Evolutionary conservation across 768 basidiomycete genomes (phyloP), one percentile per base, ranked within the genome.

Genomic region (Agaricus subrufescens): DNA sequence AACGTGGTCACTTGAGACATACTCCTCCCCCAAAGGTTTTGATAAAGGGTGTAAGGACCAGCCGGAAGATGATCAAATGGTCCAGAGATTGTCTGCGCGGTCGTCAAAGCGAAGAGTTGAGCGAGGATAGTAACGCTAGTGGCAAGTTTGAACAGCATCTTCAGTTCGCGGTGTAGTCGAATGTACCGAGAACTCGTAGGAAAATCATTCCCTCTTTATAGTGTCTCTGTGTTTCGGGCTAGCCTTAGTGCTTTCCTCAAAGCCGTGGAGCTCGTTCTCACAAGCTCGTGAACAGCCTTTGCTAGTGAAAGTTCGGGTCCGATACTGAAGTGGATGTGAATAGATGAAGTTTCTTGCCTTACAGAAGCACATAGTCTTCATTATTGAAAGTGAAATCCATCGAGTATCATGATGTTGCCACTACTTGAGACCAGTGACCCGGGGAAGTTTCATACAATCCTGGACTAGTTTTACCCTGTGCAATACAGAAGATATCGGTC

Each of bases 21-120:
- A 19, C 19, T 19, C 19, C 19, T 19, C 19, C 19, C 19, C 19
- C 82, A 84, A 25, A 80, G 75, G 63, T 84, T 81, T 63, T 83
- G 78, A 69, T 82, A 83, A 44, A 83, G 73, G 0, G 72, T 76
- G 64, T 71, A 84, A 11, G 66, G 63, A 2, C 81, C 81, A 3
- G 54, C 54, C 34, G 54, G 47, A 23, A 56, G 39, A 49, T 47
- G 49, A 26, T 56, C 54, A 39, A 42, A 56, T 14, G 19, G 54
- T 43, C 54, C 54, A 11, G 31, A 43, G 39, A 56, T 56, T 29
- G 54, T 56, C 54, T 56, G 54, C 25, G 47, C 54, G 26, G 27
- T 12, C 2, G 39, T n/a, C 15, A 56, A 46, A 5, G 15, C 40
- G 25, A n/a, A 30, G 23, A 56, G 40, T 40, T 56, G 46, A 25